Conservation (phyloP, 2,329 filamentous ascomycete species). For the Pseudogymnoascus sp. region DNA sequence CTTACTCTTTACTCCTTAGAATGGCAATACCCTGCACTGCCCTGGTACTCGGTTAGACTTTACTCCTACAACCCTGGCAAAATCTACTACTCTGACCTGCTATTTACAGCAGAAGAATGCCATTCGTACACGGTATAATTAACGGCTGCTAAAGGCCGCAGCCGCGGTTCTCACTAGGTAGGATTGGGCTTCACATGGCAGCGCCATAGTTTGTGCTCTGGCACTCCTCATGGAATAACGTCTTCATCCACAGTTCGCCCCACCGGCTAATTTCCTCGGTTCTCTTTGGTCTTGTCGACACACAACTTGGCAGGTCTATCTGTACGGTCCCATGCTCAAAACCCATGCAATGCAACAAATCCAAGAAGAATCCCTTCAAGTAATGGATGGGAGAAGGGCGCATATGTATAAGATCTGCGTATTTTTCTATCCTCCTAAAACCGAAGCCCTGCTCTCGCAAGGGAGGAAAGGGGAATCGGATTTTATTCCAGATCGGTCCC, state of each 20-base stretch:
- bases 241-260: background rate
- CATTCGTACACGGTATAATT: background rate
- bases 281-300: background rate
- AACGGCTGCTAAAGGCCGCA: background rate
- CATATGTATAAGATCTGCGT: slow-evolving; percentile 2
- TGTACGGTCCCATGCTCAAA: background rate
- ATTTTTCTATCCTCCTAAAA: background rate
- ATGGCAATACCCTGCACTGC: background rate
- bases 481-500: background rate
- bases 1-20: background rate
- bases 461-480: background rate
- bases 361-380: background rate
- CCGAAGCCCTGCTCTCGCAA: slow-evolving; percentile 2
- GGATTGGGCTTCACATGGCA: background rate
- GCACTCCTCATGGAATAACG: background rate
- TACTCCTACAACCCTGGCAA: background rate
- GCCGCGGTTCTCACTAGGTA: background rate
- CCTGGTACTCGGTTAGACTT: background rate
- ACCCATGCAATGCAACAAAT: background rate
- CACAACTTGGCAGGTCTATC: background rate
- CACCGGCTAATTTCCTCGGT: background rate
- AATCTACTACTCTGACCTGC: background rate
- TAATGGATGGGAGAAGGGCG: background rate
- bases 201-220: background rate
- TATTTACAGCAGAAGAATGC: background rate